Base-by-base conservation (phyloP, 192 early-diverging fungal genomes). In the Coemansia asiatica region DNA sequence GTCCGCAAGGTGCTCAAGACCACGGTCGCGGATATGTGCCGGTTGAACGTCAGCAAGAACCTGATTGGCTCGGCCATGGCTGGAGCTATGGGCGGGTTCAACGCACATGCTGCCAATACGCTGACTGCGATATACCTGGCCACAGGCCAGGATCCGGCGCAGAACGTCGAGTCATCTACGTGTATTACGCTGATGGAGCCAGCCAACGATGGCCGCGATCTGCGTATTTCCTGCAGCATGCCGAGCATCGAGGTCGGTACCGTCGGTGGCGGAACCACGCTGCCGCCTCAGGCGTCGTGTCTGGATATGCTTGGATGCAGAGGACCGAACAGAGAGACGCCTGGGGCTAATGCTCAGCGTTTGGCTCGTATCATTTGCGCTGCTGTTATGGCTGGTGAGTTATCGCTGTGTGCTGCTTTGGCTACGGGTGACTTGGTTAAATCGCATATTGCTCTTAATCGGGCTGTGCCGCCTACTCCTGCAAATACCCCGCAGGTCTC, bases 151-250 rank as follows among this genome's bases (percentile, higher is more conserved):
- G 95, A 97, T 61, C 95, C 95, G 12, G 95, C 95, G 18, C 95
- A 97, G 75, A 97, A 95, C 63, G 94, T 97, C 21, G 95, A 97
- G 71, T 90, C 88, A 44, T 94, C 93, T 7, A 90, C 88, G 60
- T 97, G 95, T 75, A 95, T 97, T 49, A 97, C 95, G 1, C 62
- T 97, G 68, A 97, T 97, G 95, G 91, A 93, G 78, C 85, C 90
- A 36, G 77, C 89, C 46, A 93, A 95, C 67, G 71, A 85, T 36
- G 90, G 87, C 15, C 70, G 81, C 35, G 93, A 95, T 63, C 82
- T 97, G 56, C 89, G 89, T 63, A 91, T 97, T 59, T 92, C 90
- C 19, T 93, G 91, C 69, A 92, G 88, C 1, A 97, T 97, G 95
- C 95, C 95, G 1, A 90, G 90, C 58, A 90, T 97, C 44, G 95